Evolutionary conservation across 495 filamentous ascomycete species (phyloP).

Genomic region (Neurospora sp.): DNA sequence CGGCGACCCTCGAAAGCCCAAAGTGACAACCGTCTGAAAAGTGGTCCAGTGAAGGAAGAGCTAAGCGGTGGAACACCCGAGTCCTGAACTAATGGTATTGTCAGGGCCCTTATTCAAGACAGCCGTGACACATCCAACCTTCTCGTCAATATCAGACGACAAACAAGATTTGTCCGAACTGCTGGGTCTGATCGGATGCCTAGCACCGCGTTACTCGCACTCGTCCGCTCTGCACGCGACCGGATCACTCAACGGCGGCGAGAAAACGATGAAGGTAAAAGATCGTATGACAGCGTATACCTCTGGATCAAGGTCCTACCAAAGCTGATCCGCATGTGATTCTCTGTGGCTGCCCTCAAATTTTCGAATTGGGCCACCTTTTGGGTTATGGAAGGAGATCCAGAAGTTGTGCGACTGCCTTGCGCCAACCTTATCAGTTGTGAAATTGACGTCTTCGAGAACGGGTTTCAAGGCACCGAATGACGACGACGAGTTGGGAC

Average conservation of each 20-base stretch:
- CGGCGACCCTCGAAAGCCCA: not conserved
- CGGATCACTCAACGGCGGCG: not conserved
- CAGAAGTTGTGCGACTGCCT: not conserved
- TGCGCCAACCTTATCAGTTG: not conserved
- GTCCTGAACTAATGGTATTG: not conserved
- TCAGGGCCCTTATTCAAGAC: not conserved
- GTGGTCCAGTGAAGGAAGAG: not conserved
- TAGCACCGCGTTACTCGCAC: not conserved
- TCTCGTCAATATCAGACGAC: not conserved
- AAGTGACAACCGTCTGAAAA: not conserved
- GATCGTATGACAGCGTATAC: not conserved
- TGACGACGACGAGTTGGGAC: not conserved
- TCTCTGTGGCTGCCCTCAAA: not conserved
- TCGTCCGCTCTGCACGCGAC: not conserved
- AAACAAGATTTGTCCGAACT: not conserved
- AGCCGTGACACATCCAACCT: not conserved
- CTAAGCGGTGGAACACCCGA: not conserved
- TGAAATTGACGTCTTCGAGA: not conserved
- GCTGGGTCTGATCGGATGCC: not conserved
- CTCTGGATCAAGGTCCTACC: not conserved
- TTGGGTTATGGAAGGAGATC: not conserved
- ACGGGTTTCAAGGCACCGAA: not conserved
- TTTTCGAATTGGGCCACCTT: not conserved
- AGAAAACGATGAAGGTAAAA: not conserved
- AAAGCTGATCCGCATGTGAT: not conserved